Base-by-base conservation (phyloP, 192 early-diverging fungal species). In the Linnemannia schmuckeri region DNA sequence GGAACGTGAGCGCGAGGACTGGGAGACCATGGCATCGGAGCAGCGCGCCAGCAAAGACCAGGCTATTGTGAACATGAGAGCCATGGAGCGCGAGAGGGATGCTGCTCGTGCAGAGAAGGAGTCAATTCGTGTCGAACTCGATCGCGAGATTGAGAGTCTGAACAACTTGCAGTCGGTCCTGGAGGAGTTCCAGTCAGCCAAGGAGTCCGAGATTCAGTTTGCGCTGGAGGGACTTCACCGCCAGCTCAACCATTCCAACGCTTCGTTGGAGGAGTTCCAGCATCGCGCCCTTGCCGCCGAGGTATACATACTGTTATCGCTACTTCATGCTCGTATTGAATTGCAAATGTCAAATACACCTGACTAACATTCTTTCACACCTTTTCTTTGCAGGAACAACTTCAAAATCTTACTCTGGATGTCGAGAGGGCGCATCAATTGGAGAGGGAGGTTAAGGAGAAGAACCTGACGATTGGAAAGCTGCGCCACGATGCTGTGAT, bases 101-200 rank as follows among this genome's bases (percentile, higher is more conserved):
- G 79, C 88, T 46, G 81, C 91, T 4, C 82, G 89, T 38, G 81
- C 81, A 8, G 90, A 92, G 49, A 82, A 92, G 77, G 90, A 92
- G 35, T 38, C 78, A 12, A 75, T 92, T 30, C 78, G 88, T 37
- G 75, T 88, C 20, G 93, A 93, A 49, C 88, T 91, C 22, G 92
- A 94, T 63, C 89, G 89, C 15, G 93, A 96, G 76, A 79, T 87
- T 40, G 81, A 89, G 30, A 93, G 94, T 79, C 75, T 96, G 55
- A 81, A 79, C 18, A 99, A 99, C 79, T 90, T 99, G 77, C 98
- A 97, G 78, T 79, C 90, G 41, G 97, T 97, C 22, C 89, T 99
- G 70, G 95, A 96, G 89, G 94, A 95, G 82, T 96, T 99, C 83
- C 96, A 99, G 86, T 92, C 91, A 76, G 88, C 90, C n/a, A 92